These are phyloP conservation scores for Xeromyces bisporus DNA, from an alignment of 495 filamentous ascomycete species.

Conservation along the genomic window DNA sequence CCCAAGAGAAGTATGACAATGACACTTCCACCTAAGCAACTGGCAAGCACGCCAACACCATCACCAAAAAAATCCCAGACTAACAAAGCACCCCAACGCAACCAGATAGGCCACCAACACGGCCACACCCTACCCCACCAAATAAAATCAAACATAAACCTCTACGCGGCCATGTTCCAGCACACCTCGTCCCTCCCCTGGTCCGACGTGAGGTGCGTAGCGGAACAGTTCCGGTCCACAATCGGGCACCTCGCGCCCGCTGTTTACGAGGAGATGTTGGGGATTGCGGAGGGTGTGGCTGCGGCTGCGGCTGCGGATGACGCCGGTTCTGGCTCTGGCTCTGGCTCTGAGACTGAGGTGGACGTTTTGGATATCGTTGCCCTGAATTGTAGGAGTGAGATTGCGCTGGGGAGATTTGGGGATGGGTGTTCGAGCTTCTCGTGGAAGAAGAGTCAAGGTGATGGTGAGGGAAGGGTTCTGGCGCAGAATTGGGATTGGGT, in stretches of 20 bases:
- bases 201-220: slow-evolving; percentile 27
- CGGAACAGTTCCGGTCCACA: slow-evolving; percentile 26
- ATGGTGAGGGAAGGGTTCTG: slow-evolving; percentile 22
- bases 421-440: slow-evolving; percentile 49
- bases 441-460: slow-evolving; percentile 28
- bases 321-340: no score
- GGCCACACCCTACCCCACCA: slow-evolving; percentile 26
- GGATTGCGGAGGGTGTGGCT: slow-evolving; percentile 45
- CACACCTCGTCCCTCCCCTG: slow-evolving; percentile 31
- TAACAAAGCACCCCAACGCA: no score
- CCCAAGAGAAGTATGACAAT: neutral
- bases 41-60: no score
- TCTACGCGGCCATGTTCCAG: slow-evolving; percentile 37
- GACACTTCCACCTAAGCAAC: neutral
- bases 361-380: slow-evolving; percentile 43
- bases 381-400: slow-evolving; percentile 51
- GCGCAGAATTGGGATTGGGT: slow-evolving; percentile 58
- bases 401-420: slow-evolving; percentile 42
- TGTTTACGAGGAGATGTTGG: slow-evolving; percentile 36
- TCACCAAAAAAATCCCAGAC: no score
- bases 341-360: no score
- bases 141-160: slow-evolving; percentile 29
- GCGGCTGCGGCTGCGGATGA: no score
- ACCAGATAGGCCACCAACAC: slow-evolving; percentile 38
- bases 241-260: slow-evolving; percentile 24